Evolutionary conservation across 2,329 filamentous ascomycete species (phyloP).

Genomic region (Mycogone perniciosa): DNA sequence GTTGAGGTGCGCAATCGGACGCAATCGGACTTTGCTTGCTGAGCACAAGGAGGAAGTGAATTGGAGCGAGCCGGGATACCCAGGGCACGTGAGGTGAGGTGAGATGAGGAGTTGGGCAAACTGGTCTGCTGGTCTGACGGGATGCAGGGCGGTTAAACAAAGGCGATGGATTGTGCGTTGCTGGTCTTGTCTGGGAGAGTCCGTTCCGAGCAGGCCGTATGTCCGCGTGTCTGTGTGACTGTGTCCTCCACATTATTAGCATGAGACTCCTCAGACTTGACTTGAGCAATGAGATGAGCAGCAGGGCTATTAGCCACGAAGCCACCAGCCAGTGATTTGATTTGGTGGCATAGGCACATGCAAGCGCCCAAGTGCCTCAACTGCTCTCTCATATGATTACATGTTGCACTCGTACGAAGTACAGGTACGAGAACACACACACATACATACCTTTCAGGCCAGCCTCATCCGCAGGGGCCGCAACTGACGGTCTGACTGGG

Average conservation of each 20-base stretch:
- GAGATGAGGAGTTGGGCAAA: neutral
- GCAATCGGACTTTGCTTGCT: neutral
- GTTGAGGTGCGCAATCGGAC: neutral
- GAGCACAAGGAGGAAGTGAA: neutral
- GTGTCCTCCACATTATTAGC: neutral
- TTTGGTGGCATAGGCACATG: no score
- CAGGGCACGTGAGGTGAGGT: neutral
- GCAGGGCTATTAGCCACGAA: no score
- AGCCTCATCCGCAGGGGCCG: no score
- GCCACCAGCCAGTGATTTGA: no score
- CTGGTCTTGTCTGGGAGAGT: neutral
- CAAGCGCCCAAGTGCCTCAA: no score
- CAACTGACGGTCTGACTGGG: no score
- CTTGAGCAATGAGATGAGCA: neutral
- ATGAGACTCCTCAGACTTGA: neutral
- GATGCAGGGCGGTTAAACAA: constrained; percentile 6
- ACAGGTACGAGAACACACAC: no score
- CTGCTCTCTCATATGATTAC: no score
- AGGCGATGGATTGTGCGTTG: neutral
- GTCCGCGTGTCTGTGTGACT: neutral
- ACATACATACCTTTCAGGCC: no score
- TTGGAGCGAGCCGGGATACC: constrained; percentile 1
- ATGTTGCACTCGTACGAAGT: no score
- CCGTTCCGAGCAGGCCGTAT: neutral
- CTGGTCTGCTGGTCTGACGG: constrained; percentile 6